Conservation (phyloP, 148 eudicot genomes). For the Rhododendron williamsianum region DNA sequence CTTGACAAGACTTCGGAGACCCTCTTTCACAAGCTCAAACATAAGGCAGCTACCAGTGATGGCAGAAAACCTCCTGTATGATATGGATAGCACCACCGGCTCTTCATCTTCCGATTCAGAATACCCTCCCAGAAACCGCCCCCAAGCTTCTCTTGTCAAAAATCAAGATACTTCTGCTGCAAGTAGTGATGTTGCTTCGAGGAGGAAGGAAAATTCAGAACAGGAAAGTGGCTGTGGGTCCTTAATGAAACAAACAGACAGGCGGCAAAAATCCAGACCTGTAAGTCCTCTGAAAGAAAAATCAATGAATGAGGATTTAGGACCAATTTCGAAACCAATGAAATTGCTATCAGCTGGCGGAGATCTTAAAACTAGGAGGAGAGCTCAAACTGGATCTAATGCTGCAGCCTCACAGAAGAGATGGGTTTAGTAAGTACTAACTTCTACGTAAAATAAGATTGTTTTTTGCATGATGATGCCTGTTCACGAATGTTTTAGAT, state of each 20-base stretch:
- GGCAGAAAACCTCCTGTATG: slow-evolving; percentile 71
- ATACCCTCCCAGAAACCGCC: slow-evolving; percentile 23
- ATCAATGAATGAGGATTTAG: slow-evolving; percentile 40
- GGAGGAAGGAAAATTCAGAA: slow-evolving; percentile 21
- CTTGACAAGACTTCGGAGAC: slow-evolving; percentile 57
- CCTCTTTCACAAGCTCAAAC: slow-evolving; percentile 44
- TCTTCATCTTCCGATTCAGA: slow-evolving; percentile 83
- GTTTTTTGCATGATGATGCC: neutral
- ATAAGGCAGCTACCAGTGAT: slow-evolving; percentile 36
- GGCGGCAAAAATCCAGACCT: slow-evolving; percentile 28
- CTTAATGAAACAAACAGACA: slow-evolving; percentile 20
- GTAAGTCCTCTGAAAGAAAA: slow-evolving; percentile 59
- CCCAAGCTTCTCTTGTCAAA: slow-evolving; percentile 9
- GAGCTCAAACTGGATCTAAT: slow-evolving; percentile 26
- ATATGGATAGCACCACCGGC: slow-evolving; percentile 75
- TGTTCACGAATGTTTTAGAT: neutral
- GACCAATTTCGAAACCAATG: slow-evolving; percentile 24
- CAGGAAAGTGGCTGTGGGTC: slow-evolving; percentile 16
- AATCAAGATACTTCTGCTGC: slow-evolving; percentile 13
- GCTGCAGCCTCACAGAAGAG: slow-evolving; percentile 22
- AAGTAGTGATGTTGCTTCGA: slow-evolving; percentile 17
- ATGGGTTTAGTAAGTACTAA: slow-evolving; percentile 28
- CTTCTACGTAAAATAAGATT: neutral
- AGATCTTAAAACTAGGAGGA: slow-evolving; percentile 31
- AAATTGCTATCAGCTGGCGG: slow-evolving; percentile 22